Evolutionary conservation across 1,284 basidiomycete species (phyloP).

Genomic region (Puccinia hordei): DNA sequence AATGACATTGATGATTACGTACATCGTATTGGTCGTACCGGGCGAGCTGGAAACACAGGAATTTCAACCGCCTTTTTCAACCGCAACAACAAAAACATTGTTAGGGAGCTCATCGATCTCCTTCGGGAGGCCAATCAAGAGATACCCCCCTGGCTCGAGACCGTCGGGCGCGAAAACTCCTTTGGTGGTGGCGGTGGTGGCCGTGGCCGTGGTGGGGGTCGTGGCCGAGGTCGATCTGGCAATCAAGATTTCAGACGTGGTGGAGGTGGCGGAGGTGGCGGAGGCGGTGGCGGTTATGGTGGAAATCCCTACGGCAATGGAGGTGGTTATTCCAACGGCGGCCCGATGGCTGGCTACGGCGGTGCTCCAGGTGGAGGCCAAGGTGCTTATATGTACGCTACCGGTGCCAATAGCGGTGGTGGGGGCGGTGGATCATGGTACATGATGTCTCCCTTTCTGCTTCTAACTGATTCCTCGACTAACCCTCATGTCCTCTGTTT

Average conservation of each 20-base stretch:
- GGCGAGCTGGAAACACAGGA: slow-evolving; percentile 98
- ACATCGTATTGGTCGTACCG: slow-evolving; percentile 97
- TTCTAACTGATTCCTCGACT: neutral
- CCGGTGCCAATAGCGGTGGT: slow-evolving; percentile 16
- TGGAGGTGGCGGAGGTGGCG: slow-evolving; percentile 61
- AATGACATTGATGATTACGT: slow-evolving; percentile 99
- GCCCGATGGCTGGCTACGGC: slow-evolving; percentile 54
- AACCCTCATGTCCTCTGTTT: neutral
- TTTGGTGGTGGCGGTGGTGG: slow-evolving; percentile 51
- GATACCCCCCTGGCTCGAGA: slow-evolving; percentile 80
- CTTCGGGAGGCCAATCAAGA: slow-evolving; percentile 97
- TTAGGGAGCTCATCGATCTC: slow-evolving; percentile 85
- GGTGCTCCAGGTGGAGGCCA: slow-evolving; percentile 55
- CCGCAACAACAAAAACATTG: slow-evolving; percentile 86
- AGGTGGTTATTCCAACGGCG: slow-evolving; percentile 45
- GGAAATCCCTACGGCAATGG: slow-evolving; percentile 28
- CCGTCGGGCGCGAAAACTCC: slow-evolving; percentile 48
- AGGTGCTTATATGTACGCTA: slow-evolving; percentile 52
- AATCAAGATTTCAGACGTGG: slow-evolving; percentile 64
- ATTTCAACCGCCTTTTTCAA: slow-evolving; percentile 91
- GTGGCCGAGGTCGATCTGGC: slow-evolving; percentile 67
- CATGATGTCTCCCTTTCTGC: neutral
- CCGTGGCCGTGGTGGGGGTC: slow-evolving; percentile 62
- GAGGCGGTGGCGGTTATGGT: slow-evolving; percentile 50
- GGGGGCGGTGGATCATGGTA: slow-evolving; percentile 40